Evolutionary conservation across 371 early-diverging fungal genomes (phyloP), one percentile per base, ranked within the genome.

Genomic region (Mucor velutinosus): DNA sequence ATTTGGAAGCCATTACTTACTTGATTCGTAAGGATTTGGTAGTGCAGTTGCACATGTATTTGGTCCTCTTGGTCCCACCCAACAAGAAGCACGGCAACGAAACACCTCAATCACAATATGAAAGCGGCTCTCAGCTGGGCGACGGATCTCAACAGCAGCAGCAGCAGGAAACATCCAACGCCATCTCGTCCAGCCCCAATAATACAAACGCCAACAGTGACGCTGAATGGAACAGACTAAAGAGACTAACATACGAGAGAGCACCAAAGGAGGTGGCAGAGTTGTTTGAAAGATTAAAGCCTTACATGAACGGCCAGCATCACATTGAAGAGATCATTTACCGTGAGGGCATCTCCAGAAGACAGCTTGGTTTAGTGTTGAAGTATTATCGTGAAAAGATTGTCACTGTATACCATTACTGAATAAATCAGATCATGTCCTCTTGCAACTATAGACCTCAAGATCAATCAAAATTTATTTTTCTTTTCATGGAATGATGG

Each of bases 291-390:
- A 73, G 88, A 37, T 68, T 93, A 57, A 79, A 86, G n/a, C 87
- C 88, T 3, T 95, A 93, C 65, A 91, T 94, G 77, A 86, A 91
- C 73, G 96, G 96, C 3, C 86, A 88, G 51, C 87, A 89, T 71
- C 91, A 90, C 67, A 85, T 92, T 17, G 94, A 94, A 64, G 96
- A 95, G 71, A 94, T 95, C 60, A 76, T 90, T 65, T 93, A 89
- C 64, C 79, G 90, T 10, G 94, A 94, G 75, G 89, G 87, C 33
- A 78, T 93, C 25, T 85, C 87, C 12, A 76, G 86, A 65, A 77
- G 83, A 60, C 91, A 92, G 64, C 73, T 92, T 21, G 82, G 79
- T 53, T 73, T 86, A 7, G 85, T 91, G 2, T 69, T 89, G 25
- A 82, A 83, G 27, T 83, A 85, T 37, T 90, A 89, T 62, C 66